Evolutionary conservation across 768 basidiomycete species (phyloP).

Genomic region (Lentinula boryana): DNA sequence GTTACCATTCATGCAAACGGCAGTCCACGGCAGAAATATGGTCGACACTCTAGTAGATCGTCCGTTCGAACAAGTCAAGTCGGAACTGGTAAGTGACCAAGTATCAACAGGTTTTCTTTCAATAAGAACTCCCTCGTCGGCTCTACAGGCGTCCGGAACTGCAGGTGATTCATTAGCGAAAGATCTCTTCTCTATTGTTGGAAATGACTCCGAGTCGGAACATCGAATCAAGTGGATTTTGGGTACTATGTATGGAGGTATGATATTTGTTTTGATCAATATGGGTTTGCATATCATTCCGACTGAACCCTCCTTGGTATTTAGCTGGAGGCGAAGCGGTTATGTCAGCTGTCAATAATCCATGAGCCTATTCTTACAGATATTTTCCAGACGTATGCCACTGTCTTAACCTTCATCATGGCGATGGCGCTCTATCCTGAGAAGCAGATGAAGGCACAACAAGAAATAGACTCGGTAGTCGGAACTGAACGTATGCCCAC

Average conservation of each 20-base stretch:
- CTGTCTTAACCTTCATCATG: constrained; percentile 11
- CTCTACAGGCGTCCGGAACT: not conserved
- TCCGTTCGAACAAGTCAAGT: constrained; percentile 15
- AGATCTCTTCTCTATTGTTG: not conserved
- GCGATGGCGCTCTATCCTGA: constrained; percentile 13
- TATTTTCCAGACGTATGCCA: constrained; percentile 6
- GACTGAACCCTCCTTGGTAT: constrained; percentile 8
- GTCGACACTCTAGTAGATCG: constrained; percentile 9
- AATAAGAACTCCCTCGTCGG: too few relatives aligned
- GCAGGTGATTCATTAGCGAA: constrained; percentile 10
- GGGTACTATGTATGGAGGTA: constrained; percentile 16
- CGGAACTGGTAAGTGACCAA: not conserved
- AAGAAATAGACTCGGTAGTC: constrained; percentile 14
- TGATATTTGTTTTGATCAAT: not conserved
- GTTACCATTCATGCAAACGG: constrained; percentile 15
- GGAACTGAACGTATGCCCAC: constrained; percentile 7
- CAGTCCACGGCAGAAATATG: not conserved
- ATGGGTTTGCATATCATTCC: not conserved
- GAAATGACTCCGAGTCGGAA: not conserved
- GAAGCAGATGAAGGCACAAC: constrained; percentile 11
- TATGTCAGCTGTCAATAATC: not conserved
- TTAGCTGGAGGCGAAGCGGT: constrained; percentile 12
- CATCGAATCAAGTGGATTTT: constrained; percentile 10
- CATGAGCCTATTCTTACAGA: not conserved
- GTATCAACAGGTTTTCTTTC: not conserved